Conservation (phyloP, 2,329 filamentous ascomycete species). For the Thielaviopsis euricoi region DNA sequence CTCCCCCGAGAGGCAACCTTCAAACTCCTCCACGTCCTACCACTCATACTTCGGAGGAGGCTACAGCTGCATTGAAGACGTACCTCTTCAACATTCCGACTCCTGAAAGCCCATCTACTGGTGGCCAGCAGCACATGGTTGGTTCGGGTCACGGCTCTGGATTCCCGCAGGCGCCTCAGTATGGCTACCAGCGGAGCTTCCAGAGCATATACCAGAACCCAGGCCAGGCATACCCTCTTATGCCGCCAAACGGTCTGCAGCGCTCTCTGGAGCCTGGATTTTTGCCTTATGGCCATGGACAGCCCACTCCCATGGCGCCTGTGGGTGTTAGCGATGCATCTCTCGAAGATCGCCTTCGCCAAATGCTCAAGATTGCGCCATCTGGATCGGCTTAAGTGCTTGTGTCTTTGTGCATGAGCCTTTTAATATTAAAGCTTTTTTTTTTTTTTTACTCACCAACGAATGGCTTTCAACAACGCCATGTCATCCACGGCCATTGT, state of each 20-base stretch:
- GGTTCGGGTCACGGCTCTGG: neutral
- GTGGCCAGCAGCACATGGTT: neutral
- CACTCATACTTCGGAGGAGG: slow-evolving; percentile 16
- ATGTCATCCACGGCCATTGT: neutral
- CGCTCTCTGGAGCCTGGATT: slow-evolving; percentile 4
- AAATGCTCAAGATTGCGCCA: slow-evolving; percentile 9
- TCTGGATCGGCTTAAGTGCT: neutral
- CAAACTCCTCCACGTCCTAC: slow-evolving; percentile 5
- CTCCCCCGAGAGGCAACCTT: neutral
- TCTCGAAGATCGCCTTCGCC: slow-evolving; percentile 8
- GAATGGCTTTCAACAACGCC: neutral
- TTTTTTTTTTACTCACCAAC: neutral
- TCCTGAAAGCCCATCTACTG: slow-evolving; percentile 1
- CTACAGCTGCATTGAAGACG: slow-evolving; percentile 36
- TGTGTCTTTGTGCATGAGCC: neutral
- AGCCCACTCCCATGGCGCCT: neutral
- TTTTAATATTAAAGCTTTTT: neutral
- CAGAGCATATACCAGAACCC: neutral
- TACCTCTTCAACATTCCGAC: slow-evolving; percentile 30
- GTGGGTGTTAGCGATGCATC: neutral
- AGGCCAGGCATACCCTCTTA: neutral
- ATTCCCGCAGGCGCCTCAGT: neutral
- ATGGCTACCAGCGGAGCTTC: neutral
- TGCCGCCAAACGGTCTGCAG: neutral
- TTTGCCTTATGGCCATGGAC: neutral